Evolutionary conservation across 164 flowering plant species (phyloP).

Genomic region (Sextonia rubra): DNA sequence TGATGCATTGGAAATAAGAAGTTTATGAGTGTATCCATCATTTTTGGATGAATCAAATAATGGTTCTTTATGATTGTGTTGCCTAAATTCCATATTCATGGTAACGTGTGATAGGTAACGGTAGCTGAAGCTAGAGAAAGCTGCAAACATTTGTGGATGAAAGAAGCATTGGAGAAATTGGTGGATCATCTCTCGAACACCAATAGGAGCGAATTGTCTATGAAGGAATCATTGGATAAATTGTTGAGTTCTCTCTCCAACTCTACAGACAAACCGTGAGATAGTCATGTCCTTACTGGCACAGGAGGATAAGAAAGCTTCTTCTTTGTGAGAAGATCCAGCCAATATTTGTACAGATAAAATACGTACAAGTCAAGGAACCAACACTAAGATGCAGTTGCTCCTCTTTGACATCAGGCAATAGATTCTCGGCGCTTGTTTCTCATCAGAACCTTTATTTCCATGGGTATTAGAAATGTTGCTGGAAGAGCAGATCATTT

Average conservation of each 20-base stretch:
- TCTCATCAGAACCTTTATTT: too few relatives aligned
- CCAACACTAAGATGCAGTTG: too few relatives aligned
- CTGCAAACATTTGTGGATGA: slow-evolving; percentile 45
- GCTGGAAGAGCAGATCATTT: too few relatives aligned
- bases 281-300: neutral
- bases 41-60: neutral
- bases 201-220: slow-evolving; percentile 21
- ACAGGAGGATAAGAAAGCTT: neutral
- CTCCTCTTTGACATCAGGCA: too few relatives aligned
- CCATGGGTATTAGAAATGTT: too few relatives aligned
- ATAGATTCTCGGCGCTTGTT: too few relatives aligned
- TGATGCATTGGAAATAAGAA: neutral
- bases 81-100: neutral
- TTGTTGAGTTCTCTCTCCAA: slow-evolving; percentile 13
- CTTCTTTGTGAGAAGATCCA: neutral
- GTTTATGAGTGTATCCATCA: neutral
- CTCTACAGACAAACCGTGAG: neutral
- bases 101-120: slow-evolving; percentile 35
- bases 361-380: neutral
- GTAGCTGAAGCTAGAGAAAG: slow-evolving; percentile 38
- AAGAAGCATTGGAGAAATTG: slow-evolving; percentile 36
- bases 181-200: slow-evolving; percentile 9
- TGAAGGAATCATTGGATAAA: slow-evolving; percentile 41
- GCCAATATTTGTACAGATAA: neutral
- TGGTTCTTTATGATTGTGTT: neutral